phyloP scores from a whole-genome alignment of 139 green algal species.

The Deuterostichococcus epilithicus region DNA sequence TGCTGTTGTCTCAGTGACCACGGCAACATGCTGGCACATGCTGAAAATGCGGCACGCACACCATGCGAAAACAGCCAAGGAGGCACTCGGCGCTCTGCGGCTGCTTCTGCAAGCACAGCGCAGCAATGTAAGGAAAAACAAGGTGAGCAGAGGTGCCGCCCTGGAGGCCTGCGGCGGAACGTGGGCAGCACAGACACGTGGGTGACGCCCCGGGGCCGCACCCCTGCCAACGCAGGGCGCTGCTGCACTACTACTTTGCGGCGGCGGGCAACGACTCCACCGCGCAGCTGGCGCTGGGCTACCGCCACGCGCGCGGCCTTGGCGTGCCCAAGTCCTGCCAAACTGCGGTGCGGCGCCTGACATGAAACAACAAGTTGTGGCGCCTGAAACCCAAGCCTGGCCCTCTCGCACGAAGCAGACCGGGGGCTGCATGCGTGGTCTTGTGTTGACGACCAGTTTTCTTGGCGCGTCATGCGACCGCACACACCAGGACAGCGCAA shows the following conservation, averaged over 20 bases:
- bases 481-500: too few species aligned
- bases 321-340: slow-evolving; percentile 79
- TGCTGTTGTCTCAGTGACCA: too few species aligned
- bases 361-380: too few species aligned
- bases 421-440: too few species aligned
- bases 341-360: slow-evolving; percentile 34
- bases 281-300: slow-evolving; percentile 75
- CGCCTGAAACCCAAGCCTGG: too few species aligned
- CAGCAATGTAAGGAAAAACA: not conserved
- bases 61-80: too few species aligned
- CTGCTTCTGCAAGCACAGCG: not conserved
- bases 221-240: slow-evolving; percentile 43
- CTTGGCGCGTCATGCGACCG: too few species aligned
- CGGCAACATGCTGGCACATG: not conserved
- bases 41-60: not conserved
- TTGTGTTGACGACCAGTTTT: too few species aligned
- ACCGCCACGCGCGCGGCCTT: slow-evolving; percentile 67
- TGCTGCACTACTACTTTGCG: slow-evolving; percentile 82
- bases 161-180: not conserved
- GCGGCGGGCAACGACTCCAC: slow-evolving; percentile 60
- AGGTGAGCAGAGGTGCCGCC: not conserved
- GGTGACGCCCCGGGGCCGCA: slow-evolving; percentile 14
- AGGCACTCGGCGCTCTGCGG: too few species aligned
- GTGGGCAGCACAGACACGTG: slow-evolving; percentile 6
- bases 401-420: too few species aligned